A percentile compares a stretch with the other conserved stretches of the same genome.
Conservation (phyloP, 768 basidiomycete genomes). For the Amanita subjunquillea region DNA sequence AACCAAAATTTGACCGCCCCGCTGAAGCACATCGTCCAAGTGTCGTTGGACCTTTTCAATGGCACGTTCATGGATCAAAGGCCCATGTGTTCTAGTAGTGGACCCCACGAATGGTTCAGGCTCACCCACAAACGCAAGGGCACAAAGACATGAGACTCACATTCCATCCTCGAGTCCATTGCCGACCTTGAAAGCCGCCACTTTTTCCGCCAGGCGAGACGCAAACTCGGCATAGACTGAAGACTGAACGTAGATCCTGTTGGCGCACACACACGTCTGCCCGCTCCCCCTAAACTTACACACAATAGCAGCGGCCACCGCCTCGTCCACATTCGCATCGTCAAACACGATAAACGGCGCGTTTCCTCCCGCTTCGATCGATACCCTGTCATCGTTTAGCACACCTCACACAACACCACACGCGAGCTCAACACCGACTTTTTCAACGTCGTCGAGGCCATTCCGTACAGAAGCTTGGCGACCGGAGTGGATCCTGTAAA, state of each 20-base stretch:
- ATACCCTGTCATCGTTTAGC: conserved; percentile 27
- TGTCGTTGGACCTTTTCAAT: conserved; percentile 80
- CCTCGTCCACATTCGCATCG: conserved; percentile 88
- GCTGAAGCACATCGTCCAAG: conserved; percentile 76
- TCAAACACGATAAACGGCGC: conserved; percentile 96
- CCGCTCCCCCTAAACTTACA: conserved; percentile 78
- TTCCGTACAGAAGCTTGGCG: conserved; percentile 63
- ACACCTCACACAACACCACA: not conserved
- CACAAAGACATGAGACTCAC: conserved; percentile 30
- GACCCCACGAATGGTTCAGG: no score
- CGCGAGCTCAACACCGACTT: conserved; percentile 39
- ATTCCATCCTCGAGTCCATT: conserved; percentile 71
- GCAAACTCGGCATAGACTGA: conserved; percentile 90
- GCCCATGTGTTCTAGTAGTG: conserved; percentile 73
- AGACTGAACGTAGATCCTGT: conserved; percentile 89
- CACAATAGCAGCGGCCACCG: conserved; percentile 64
- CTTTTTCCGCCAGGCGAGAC: conserved; percentile 72
- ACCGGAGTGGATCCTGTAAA: conserved; percentile 87
- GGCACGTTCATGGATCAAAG: conserved; percentile 82
- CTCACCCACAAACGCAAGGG: no score
- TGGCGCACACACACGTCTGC: conserved; percentile 83
- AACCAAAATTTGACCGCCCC: conserved; percentile 80
- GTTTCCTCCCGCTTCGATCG: conserved; percentile 89
- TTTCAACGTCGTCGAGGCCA: conserved; percentile 72
- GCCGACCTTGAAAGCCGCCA: conserved; percentile 79